Evolutionary conservation across 352 stramenopile species (phyloP).

Genomic region (Pythium aquatile): DNA sequence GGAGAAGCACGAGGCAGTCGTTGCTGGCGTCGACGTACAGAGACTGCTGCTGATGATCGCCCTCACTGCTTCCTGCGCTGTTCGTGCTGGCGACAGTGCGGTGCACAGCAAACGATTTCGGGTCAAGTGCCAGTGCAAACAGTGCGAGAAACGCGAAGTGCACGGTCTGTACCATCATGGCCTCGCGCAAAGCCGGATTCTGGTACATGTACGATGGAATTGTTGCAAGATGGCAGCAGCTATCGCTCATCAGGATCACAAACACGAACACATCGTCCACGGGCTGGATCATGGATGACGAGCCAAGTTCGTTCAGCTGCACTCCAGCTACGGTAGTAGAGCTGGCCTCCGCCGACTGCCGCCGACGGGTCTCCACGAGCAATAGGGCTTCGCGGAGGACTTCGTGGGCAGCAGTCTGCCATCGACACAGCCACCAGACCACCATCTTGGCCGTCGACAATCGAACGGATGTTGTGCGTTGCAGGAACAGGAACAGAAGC

Average conservation of each 20-base stretch:
- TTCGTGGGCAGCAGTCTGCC: slow-evolving; percentile 49
- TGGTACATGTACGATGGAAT: slow-evolving; percentile 26
- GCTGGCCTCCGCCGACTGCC: slow-evolving; percentile 7
- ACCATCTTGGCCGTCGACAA: slow-evolving; percentile 50
- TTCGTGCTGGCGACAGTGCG: slow-evolving; percentile 6
- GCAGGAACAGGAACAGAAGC: slow-evolving; percentile 50
- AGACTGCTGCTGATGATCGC: slow-evolving; percentile 22
- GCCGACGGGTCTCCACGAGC: slow-evolving; percentile 19
- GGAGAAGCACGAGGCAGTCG: slow-evolving; percentile 53
- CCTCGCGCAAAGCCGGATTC: slow-evolving; percentile 22
- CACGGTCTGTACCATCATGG: slow-evolving; percentile 33
- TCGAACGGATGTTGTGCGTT: slow-evolving; percentile 33
- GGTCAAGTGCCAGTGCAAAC: slow-evolving; percentile 22
- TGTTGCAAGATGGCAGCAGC: slow-evolving; percentile 26
- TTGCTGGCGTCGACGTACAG: slow-evolving; percentile 29
- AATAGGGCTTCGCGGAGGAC: slow-evolving; percentile 34
- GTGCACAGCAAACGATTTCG: slow-evolving; percentile 19
- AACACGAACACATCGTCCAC: slow-evolving; percentile 36
- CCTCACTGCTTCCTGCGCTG: background rate
- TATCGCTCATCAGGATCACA: slow-evolving; percentile 35
- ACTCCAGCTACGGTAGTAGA: too few relatives aligned
- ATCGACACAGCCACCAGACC: slow-evolving; percentile 67
- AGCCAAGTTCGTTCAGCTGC: background rate
- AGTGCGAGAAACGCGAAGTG: slow-evolving; percentile 33
- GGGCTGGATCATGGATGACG: slow-evolving; percentile 15